Evolutionary conservation across 305 asterid species (phyloP), one percentile per base, ranked within the genome.

Genomic region (Fraxinus xanthoxyloides): DNA sequence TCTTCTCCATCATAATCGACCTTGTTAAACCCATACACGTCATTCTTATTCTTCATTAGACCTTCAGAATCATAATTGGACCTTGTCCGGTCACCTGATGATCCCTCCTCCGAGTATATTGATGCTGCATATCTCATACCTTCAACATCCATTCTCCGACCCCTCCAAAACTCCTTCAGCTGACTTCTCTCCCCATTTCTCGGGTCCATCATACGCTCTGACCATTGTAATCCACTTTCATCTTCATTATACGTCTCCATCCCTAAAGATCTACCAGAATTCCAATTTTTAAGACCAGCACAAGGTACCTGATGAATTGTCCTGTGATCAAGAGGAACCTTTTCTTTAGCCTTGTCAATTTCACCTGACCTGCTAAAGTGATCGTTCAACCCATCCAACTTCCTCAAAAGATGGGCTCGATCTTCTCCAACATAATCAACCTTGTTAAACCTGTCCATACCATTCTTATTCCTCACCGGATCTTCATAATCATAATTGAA

Each of bases 1-100:
- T 90, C 91, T 34, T 93, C 92, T n/a, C 84, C 91, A 75, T 51
- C 83, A 70, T 83, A 75, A 28, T 86, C 92, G 65, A 32, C 77
- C 84, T 82, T 81, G 78, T 78, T 85, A 76, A 81, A 81, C 35
- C 83, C 91, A 73, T 85, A 83, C 70, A 48, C 78, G 51, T 83
- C 89, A 21, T 72, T 72, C 82, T 86, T 77, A 32, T 36, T 80
- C 61, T 82, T 70, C 78, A 78, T 13, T 34, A 65, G 88, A 79
- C 76, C 75, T 24, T 82, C 89, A 74, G 77, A 79, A 75, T 69
- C 91, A 78, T 81, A 85, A 73, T 76, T 80, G 51, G 87, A 82
- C 59, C 87, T 81, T 9, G 84, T 82, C 36, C n/a, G 70, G 83
- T 63, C 81, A 72, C 73, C 84, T 24, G 85, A 78, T 0, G 87